phyloP scores from a whole-genome alignment of 345 rosid species.

The Pseudoturritis turrita region DNA sequence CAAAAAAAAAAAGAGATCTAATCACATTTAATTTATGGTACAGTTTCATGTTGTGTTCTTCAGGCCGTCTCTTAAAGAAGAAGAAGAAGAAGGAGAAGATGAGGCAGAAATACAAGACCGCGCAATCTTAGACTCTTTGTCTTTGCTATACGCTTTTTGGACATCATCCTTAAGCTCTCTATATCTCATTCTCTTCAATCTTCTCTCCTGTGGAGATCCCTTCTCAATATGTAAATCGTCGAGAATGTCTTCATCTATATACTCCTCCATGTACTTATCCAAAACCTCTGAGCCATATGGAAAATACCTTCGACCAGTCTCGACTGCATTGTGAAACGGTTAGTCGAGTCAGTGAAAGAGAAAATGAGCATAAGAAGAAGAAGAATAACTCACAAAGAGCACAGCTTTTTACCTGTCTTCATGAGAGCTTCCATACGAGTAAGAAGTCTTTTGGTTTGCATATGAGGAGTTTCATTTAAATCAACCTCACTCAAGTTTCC shows the following conservation, averaged over 20 bases:
- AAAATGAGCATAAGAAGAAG: background rate
- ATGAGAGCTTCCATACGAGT: conserved; percentile 75
- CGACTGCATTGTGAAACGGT: conserved; percentile 48
- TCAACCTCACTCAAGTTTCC: conserved; percentile 84
- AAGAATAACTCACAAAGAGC: background rate
- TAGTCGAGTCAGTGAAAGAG: background rate
- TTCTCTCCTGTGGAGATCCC: conserved; percentile 64
- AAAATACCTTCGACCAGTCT: conserved; percentile 83
- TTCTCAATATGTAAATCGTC: conserved; percentile 51
- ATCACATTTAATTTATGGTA: background rate
- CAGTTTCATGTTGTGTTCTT: conserved; percentile 16
- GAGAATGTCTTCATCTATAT: conserved; percentile 67
- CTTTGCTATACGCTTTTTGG: conserved; percentile 79
- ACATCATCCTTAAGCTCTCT: conserved; percentile 90
- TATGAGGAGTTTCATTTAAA: conserved; percentile 80
- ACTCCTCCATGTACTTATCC: conserved; percentile 73
- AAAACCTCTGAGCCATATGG: conserved; percentile 86
- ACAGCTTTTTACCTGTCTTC: conserved; percentile 63
- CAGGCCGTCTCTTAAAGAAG: conserved; percentile 25
- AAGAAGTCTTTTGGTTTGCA: conserved; percentile 61
- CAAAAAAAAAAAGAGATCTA: background rate
- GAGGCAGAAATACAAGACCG: conserved; percentile 59
- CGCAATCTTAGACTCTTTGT: conserved; percentile 57
- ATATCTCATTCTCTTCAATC: conserved; percentile 62
- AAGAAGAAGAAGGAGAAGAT: conserved; percentile 59